These are phyloP conservation scores for Talaromyces nanjingensis DNA, from an alignment of 495 filamentous ascomycete species.

Conservation along the genomic window DNA sequence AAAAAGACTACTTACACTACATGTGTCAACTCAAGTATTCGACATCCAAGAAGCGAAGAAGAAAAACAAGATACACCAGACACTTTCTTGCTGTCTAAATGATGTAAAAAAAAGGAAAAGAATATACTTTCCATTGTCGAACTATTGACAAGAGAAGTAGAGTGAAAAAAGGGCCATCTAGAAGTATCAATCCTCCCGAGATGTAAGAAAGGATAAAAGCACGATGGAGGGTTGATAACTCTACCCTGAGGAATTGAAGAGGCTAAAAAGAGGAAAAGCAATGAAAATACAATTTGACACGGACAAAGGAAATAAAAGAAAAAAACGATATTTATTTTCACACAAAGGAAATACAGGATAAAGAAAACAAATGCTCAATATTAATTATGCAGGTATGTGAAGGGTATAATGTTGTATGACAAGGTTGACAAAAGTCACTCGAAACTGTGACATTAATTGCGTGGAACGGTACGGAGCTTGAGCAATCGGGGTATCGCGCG, in stretches of 20 bases:
- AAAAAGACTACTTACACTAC: not conserved
- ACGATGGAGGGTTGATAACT: not conserved
- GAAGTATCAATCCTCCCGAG: not conserved
- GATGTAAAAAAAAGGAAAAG: not conserved
- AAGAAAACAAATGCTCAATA: constrained; percentile 11
- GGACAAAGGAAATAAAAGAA: constrained; percentile 5
- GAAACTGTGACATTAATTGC: not conserved
- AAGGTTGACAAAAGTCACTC: constrained; percentile 24
- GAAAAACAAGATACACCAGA: not conserved
- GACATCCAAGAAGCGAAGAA: not conserved
- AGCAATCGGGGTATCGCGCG: constrained; percentile 37
- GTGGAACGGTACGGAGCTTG: constrained; percentile 11
- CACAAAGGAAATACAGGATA: constrained; percentile 12
- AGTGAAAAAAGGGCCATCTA: not conserved
- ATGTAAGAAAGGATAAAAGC: constrained; percentile 4
- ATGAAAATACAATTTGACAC: constrained; percentile 7
- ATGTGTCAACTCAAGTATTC: not conserved
- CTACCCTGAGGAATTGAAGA: not conserved
- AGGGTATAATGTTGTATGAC: constrained; percentile 15
- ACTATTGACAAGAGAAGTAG: constrained; percentile 9
- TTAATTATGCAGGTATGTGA: constrained; percentile 29
- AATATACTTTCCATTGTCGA: constrained; percentile 3
- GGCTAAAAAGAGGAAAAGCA: not conserved
- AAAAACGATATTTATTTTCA: constrained; percentile 13
- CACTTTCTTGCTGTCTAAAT: not conserved